Base-by-base conservation (phyloP, 106 monocot genomes). In the Agapanthus africanus region DNA sequence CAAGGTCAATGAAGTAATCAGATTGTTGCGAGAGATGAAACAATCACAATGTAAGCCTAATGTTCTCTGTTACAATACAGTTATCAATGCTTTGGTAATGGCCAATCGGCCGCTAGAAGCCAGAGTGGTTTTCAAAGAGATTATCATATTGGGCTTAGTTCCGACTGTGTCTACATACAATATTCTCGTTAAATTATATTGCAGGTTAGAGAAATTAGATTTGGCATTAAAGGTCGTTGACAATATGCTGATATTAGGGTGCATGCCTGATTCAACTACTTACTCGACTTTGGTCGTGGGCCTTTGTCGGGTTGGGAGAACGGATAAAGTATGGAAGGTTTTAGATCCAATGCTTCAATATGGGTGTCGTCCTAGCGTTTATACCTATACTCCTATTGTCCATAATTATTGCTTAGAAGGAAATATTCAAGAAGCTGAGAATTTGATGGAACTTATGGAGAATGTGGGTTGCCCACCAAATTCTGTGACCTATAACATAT, bases 101-200 rank as follows among this genome's bases (percentile, higher is more conserved):
- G 60, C 70, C 5, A 51, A 64, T 65, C 82, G 79, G 40, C 71
- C 63, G 6, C 16, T 19, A 52, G 83, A 74, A 16, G 83, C 74
- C n/a, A 52, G 59, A 21, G 28, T 49, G 26, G 70, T 79, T 30
- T 80, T 87, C 38, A 44, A 77, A 4, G 72, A 75, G 27, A 87
- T 87, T 77, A 52, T 54, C 8, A 35, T 72, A 9, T 56, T 72
- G 7, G 80, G 80, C 0, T 54, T 80, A 10, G 35, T 47, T 44
- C 79, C 74, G 21, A 78, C 83, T 41, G 65, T 68, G 13, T 50
- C 72, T 16, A 40, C 83, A 11, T 77, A 40, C 69, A 83, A 77
- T 6, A 69, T 87, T 38, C 78, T 87, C 11, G 71, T 87, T 1
- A 87, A 87, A 75, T 25, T 83, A 37, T 73, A 77, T 40, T 73